Percentiles rank a stretch among this genome's conserved stretches.
These are phyloP conservation scores for Paxillus rubicundulus DNA, from an alignment of 768 basidiomycete genomes.

Conservation along the genomic window DNA sequence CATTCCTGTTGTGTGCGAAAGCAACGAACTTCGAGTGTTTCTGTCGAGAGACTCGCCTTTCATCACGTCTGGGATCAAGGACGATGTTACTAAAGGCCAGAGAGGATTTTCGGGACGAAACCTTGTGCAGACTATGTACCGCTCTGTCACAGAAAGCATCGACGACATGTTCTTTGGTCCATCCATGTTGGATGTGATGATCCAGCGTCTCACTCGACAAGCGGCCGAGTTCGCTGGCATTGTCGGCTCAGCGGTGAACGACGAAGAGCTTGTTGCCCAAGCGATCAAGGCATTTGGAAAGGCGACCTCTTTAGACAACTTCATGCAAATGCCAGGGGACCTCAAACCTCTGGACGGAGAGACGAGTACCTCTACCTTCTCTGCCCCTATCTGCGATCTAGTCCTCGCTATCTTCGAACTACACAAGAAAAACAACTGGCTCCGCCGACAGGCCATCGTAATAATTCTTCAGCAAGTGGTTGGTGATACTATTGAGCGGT, in stretches of 20 bases:
- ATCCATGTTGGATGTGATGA: conserved; percentile 94
- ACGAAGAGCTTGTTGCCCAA: conserved; percentile 83
- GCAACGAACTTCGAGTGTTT: conserved; percentile 78
- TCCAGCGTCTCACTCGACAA: conserved; percentile 84
- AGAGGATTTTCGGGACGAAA: conserved; percentile 63
- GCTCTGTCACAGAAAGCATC: conserved; percentile 89
- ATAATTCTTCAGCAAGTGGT: conserved; percentile 95
- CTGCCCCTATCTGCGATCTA: conserved; percentile 91
- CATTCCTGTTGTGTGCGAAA: conserved; percentile 75
- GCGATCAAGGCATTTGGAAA: conserved; percentile 72
- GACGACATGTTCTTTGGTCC: conserved; percentile 98
- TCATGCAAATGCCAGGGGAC: conserved; percentile 73
- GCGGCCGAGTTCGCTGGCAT: conserved; percentile 87
- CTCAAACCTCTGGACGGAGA: conserved; percentile 84
- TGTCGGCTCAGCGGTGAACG: conserved; percentile 71
- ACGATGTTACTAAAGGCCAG: conserved; percentile 40
- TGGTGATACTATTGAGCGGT: conserved; percentile 96
- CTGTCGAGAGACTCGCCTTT: conserved; percentile 87
- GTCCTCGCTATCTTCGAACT: conserved; percentile 92
- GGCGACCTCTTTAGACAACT: conserved; percentile 59
- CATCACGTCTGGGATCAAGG: conserved; percentile 51
- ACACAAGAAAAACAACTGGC: conserved; percentile 95
- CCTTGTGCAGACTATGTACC: conserved; percentile 84
- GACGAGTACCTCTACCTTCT: conserved; percentile 85
- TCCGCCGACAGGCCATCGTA: conserved; percentile 91